A percentile compares a stretch with the other conserved stretches of the same genome.
phyloP scores from a whole-genome alignment of 2,329 filamentous ascomycete species.

The Aspergillus ibericus region DNA sequence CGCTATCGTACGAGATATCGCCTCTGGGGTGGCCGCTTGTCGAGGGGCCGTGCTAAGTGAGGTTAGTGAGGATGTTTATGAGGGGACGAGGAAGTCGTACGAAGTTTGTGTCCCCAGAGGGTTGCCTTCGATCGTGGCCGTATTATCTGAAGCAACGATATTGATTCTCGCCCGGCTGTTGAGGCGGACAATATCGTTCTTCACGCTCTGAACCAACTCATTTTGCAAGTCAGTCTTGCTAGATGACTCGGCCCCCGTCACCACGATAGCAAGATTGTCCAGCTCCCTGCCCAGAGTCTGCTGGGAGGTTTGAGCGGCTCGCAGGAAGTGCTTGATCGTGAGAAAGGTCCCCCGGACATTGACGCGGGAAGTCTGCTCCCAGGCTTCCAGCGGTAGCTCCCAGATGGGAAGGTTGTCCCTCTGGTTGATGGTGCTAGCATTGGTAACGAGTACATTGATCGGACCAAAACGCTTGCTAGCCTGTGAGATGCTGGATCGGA shows the following conservation, averaged over 20 bases:
- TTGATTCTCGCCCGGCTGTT: constrained; percentile 55
- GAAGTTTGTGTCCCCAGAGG: constrained; percentile 52
- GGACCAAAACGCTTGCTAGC: constrained; percentile 7
- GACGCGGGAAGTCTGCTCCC: constrained; percentile 53
- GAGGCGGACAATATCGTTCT: constrained; percentile 56
- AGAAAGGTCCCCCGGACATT: constrained; percentile 57
- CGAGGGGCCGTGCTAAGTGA: neutral
- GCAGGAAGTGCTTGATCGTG: constrained; percentile 58
- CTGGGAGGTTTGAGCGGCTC: constrained; percentile 43
- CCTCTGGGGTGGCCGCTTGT: constrained; percentile 43
- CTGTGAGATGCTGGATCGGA: constrained; percentile 40
- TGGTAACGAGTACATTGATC: neutral
- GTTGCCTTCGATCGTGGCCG: constrained; percentile 49
- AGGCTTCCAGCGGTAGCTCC: constrained; percentile 53
- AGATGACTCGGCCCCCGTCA: constrained; percentile 54
- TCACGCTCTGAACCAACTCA: constrained; percentile 53
- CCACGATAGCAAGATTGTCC: constrained; percentile 53
- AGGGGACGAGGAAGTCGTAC: constrained; percentile 7
- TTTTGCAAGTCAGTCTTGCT: constrained; percentile 56
- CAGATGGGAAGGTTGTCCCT: constrained; percentile 40
- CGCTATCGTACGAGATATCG: constrained; percentile 51
- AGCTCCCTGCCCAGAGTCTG: constrained; percentile 41
- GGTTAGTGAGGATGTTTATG: neutral
- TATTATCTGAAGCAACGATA: constrained; percentile 52
- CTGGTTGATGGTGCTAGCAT: neutral